These are phyloP conservation scores for Fusarium phyllophilum DNA, from an alignment of 2,329 filamentous ascomycete genomes.

Conservation along the genomic window DNA sequence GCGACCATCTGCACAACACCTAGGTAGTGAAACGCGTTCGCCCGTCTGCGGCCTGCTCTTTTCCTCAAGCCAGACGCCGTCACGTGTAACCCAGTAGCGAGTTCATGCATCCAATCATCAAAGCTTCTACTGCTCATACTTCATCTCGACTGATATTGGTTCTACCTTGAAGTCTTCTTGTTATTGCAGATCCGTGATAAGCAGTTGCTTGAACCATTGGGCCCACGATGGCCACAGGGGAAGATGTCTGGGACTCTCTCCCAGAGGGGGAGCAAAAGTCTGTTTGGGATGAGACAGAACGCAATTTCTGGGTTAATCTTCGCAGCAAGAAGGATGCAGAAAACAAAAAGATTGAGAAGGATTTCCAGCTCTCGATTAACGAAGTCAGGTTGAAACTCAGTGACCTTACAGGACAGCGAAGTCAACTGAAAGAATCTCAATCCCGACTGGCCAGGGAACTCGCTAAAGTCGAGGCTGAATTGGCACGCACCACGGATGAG, in stretches of 20 bases:
- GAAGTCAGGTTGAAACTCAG: constrained; percentile 46
- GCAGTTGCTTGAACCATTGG: background rate
- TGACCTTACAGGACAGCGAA: constrained; percentile 43
- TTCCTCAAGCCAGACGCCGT: constrained; percentile 1
- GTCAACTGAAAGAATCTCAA: constrained; percentile 44
- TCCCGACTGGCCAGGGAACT: constrained; percentile 46
- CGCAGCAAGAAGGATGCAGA: constrained; percentile 38
- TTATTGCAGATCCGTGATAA: background rate
- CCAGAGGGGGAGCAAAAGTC: constrained; percentile 46
- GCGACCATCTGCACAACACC: constrained; percentile 17
- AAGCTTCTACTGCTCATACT: background rate
- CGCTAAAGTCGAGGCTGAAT: constrained; percentile 51
- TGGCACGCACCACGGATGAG: constrained; percentile 46
- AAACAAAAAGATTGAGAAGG: constrained; percentile 40
- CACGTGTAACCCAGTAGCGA: constrained; percentile 9
- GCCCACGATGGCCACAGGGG: constrained; percentile 36
- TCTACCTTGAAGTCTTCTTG: background rate
- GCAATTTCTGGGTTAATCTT: constrained; percentile 49
- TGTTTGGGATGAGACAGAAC: constrained; percentile 51
- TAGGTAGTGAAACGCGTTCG: constrained; percentile 19
- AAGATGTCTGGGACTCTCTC: constrained; percentile 46
- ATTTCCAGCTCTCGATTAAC: constrained; percentile 40
- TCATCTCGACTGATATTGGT: background rate
- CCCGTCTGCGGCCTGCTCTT: background rate
- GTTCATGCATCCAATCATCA: constrained; percentile 11